Conservation (phyloP, 257 asterid species). For the Verbascum thapsus region DNA sequence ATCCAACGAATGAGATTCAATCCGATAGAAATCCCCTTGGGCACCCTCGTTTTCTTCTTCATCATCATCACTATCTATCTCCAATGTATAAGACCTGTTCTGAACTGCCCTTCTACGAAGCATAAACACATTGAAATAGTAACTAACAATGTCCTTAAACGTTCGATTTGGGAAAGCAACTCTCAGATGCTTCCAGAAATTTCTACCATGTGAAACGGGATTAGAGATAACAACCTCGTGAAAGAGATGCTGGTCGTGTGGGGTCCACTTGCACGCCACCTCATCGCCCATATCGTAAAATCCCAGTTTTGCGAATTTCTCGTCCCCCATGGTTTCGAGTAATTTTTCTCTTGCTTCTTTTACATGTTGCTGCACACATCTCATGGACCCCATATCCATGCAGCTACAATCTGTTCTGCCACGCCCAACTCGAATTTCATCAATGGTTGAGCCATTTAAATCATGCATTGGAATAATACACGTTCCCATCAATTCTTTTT, state of each 20-base stretch:
- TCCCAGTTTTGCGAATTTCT: slow-evolving; percentile 56
- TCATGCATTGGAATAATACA: slow-evolving; percentile 51
- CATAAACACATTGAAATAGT: slow-evolving; percentile 81
- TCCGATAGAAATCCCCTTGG: slow-evolving; percentile 29
- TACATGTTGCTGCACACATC: slow-evolving; percentile 76
- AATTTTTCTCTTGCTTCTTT: slow-evolving; percentile 64
- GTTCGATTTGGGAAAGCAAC: slow-evolving; percentile 59
- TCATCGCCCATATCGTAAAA: slow-evolving; percentile 74
- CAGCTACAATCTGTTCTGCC: slow-evolving; percentile 64
- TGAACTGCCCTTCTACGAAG: slow-evolving; percentile 69
- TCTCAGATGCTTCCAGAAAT: slow-evolving; percentile 71
- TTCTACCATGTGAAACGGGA: slow-evolving; percentile 56
- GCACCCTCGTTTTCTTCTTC: slow-evolving; percentile 64
- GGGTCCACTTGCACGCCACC: slow-evolving; percentile 68
- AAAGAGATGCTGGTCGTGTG: slow-evolving; percentile 62
- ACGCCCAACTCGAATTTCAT: slow-evolving; percentile 41
- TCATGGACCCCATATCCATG: slow-evolving; percentile 66
- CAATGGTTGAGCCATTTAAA: slow-evolving; percentile 28
- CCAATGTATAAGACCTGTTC: slow-evolving; percentile 61
- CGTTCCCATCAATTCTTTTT: slow-evolving; percentile 42
- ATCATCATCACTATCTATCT: slow-evolving; percentile 87
- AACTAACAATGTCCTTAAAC: slow-evolving; percentile 66
- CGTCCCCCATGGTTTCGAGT: slow-evolving; percentile 45
- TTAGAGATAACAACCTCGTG: slow-evolving; percentile 68
- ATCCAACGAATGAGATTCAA: slow-evolving; percentile 27